Evolutionary conservation across 805 yeast genomes (phyloP).

Genomic region (Priceomyces medius): DNA sequence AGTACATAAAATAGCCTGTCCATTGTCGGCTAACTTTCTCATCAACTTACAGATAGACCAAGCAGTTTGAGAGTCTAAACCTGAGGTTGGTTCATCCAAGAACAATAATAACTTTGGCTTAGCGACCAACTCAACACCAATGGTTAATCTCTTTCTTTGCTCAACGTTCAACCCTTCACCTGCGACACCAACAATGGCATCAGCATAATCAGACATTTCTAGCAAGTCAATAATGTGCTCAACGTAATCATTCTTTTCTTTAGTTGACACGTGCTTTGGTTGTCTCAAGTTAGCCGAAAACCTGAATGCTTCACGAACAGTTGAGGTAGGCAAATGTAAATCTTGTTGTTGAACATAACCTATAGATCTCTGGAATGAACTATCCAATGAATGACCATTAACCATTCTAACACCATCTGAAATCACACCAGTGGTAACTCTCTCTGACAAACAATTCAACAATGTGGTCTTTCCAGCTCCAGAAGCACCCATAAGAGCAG

Average conservation of each 20-base stretch:
- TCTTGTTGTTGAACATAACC: slow-evolving; percentile 85
- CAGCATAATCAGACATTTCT: slow-evolving; percentile 69
- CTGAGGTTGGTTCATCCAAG: slow-evolving; percentile 46
- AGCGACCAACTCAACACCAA: slow-evolving; percentile 43
- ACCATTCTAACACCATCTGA: slow-evolving; percentile 61
- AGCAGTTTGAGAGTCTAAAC: slow-evolving; percentile 44
- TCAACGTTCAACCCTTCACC: slow-evolving; percentile 58
- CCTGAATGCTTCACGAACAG: slow-evolving; percentile 72
- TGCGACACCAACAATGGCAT: slow-evolving; percentile 75
- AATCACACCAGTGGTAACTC: slow-evolving; percentile 68
- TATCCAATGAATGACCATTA: slow-evolving; percentile 61
- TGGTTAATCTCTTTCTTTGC: slow-evolving; percentile 41
- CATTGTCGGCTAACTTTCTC: slow-evolving; percentile 40
- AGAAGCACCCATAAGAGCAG: slow-evolving; percentile 83
- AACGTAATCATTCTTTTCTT: slow-evolving; percentile 65
- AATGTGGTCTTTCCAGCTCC: slow-evolving; percentile 87
- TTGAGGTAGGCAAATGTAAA: slow-evolving; percentile 63
- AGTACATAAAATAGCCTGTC: slow-evolving; percentile 50
- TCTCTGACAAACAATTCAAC: slow-evolving; percentile 68
- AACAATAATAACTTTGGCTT: slow-evolving; percentile 38
- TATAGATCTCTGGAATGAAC: slow-evolving; percentile 71
- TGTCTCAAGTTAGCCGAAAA: slow-evolving; percentile 75
- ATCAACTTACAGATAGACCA: slow-evolving; percentile 42
- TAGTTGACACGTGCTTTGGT: slow-evolving; percentile 52
- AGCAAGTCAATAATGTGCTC: slow-evolving; percentile 64